Percentiles rank a stretch among this genome's conserved stretches.
These are phyloP conservation scores for Metschnikowia picachoensis DNA, from an alignment of 805 yeast species.

Conservation along the genomic window DNA sequence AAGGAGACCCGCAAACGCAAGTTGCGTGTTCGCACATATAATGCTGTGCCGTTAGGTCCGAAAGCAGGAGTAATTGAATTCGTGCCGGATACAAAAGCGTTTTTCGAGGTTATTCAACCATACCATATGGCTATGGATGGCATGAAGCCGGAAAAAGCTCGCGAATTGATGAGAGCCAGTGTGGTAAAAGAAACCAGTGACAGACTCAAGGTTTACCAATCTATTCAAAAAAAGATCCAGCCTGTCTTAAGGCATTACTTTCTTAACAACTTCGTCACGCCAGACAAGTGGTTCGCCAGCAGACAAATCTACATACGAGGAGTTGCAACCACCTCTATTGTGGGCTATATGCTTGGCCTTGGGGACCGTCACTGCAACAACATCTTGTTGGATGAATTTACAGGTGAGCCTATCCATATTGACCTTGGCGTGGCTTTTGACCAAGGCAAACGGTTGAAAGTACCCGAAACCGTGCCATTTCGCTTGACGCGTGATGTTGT, in stretches of 20 bases:
- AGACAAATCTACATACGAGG: slow-evolving; percentile 69
- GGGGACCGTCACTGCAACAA: slow-evolving; percentile 97
- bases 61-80: slow-evolving; percentile 86
- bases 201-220: slow-evolving; percentile 43
- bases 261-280: slow-evolving; percentile 57
- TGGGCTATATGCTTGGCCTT: slow-evolving; percentile 83
- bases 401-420: slow-evolving; percentile 94
- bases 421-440: slow-evolving; percentile 97
- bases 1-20: slow-evolving; percentile 53
- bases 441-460: slow-evolving; percentile 76
- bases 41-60: slow-evolving; percentile 87
- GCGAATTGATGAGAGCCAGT: slow-evolving; percentile 57
- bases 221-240: slow-evolving; percentile 45
- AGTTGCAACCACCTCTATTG: slow-evolving; percentile 77
- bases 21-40: slow-evolving; percentile 73
- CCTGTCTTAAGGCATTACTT: slow-evolving; percentile 77
- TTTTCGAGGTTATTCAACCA: slow-evolving; percentile 63
- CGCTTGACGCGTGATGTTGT: slow-evolving; percentile 84
- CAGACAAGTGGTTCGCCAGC: slow-evolving; percentile 71
- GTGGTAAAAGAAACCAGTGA: slow-evolving; percentile 45
- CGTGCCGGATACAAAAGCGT: slow-evolving; percentile 70
- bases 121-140: slow-evolving; percentile 53
- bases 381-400: slow-evolving; percentile 68
- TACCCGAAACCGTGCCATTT: slow-evolving; percentile 94
- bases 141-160: slow-evolving; percentile 52